phyloP scores from a whole-genome alignment of 352 stramenopile genomes.

The Globisporangium iwayamae region DNA sequence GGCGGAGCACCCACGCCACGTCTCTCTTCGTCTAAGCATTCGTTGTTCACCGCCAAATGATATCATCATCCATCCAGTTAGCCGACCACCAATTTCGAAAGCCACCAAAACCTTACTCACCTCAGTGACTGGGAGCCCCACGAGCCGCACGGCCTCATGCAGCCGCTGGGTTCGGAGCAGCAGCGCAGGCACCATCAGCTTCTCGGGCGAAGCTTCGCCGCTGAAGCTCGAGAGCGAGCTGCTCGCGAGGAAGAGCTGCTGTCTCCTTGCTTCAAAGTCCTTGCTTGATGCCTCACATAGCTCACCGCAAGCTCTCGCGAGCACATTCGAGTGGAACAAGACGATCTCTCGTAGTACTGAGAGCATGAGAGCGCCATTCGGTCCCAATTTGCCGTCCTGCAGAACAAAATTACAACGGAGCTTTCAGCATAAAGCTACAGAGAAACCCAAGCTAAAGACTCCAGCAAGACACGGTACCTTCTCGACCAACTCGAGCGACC shows the following conservation, averaged over 20 bases:
- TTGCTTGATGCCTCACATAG: constrained; percentile 36
- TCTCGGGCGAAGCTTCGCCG: constrained; percentile 4
- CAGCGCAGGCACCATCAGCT: constrained; percentile 26
- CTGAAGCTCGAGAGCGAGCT: background rate
- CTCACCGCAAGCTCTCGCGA: constrained; percentile 34
- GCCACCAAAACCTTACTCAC: background rate
- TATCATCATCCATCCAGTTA: background rate
- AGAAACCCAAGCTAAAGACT: background rate
- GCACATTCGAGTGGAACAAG: constrained; percentile 28
- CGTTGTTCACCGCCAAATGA: background rate
- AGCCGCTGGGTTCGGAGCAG: constrained; percentile 25
- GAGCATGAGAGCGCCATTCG: constrained; percentile 46
- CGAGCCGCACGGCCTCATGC: constrained; percentile 29
- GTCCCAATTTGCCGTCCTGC: constrained; percentile 28
- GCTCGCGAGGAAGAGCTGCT: constrained; percentile 40
- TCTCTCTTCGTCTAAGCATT: constrained; percentile 22
- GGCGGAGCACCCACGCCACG: constrained; percentile 47
- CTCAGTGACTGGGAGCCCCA: constrained; percentile 38
- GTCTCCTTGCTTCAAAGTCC: constrained; percentile 47
- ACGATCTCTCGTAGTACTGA: constrained; percentile 37
- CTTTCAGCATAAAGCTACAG: background rate
- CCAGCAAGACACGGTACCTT: constrained; percentile 13
- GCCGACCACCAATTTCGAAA: background rate
- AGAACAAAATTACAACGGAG: background rate
- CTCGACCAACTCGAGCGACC: constrained; percentile 55